Evolutionary conservation across 768 basidiomycete genomes (phyloP), one percentile per base, ranked within the genome.

Genomic region (Cubamyces lactineus): DNA sequence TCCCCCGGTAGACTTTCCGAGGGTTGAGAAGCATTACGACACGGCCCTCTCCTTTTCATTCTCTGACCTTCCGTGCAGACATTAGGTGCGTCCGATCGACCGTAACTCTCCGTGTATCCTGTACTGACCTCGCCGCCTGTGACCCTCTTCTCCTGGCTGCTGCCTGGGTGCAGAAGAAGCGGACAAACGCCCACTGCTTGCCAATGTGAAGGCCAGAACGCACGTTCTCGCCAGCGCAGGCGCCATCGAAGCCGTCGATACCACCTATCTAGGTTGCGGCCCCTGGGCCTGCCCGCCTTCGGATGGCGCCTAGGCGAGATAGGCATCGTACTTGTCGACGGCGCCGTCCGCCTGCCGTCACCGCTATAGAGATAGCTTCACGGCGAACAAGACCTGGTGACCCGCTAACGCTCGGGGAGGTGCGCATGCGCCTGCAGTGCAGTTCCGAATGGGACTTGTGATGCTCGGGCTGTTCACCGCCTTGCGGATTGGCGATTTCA

Each of bases 261-360:
- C 5, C 9, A 34, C 15, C 17, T 42, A 41, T 53, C 59, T 48
- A 48, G 59, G 59, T 53, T 60, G 46, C 34, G 59, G 34, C 34
- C 34, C 34, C 34, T 34, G 34, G 34, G 9, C 34, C 5, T 34
- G 6, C 34, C 34, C 34, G 34, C 34, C 34, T 34, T 34, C 34
- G 34, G 34, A 34, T 6, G 34, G 34, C 42, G 42, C 1, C 42
- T 43, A 43, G 19, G 42, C 42, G 42, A 43, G 42, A 43, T 43
- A 43, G 17, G 42, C 42, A 43, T 43, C 42, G 16, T 43, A 19
- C 42, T 7, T 21, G 42, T 43, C 19, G 42, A 43, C 42, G 16
- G 42, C 9, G 42, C 42, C 42, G 42, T 43, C 42, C 42, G 34
- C 34, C 34, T 34, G 34, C 34, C 34, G 34, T 34, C 34, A 34